phyloP scores from a whole-genome alignment of 1,284 basidiomycete species.

The Sanghuangporus baumii region DNA sequence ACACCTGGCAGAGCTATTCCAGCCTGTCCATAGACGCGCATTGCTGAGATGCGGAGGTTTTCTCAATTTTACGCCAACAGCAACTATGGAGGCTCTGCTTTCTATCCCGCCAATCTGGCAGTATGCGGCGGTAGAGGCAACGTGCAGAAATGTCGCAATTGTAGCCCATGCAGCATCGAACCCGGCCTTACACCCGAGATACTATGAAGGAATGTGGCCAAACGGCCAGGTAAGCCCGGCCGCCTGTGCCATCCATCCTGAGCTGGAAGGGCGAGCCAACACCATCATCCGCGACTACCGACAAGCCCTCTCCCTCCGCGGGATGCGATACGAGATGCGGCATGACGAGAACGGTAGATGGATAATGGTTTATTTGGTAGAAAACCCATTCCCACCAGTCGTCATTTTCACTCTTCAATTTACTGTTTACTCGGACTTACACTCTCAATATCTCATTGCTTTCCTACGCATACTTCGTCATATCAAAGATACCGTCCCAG shows the following conservation, averaged over 20 bases:
- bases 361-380: background rate
- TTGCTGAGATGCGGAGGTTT: background rate
- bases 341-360: background rate
- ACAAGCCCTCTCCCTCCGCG: background rate
- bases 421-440: background rate
- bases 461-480: background rate
- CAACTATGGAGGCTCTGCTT: background rate
- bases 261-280: background rate
- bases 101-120: background rate
- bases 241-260: background rate
- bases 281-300: background rate
- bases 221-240: background rate
- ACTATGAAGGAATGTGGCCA: background rate
- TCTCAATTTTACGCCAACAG: background rate
- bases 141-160: background rate
- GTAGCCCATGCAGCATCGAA: background rate
- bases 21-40: background rate
- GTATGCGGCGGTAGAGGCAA: background rate
- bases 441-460: background rate
- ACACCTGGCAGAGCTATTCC: background rate
- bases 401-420: background rate
- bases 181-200: background rate
- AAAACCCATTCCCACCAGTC: background rate
- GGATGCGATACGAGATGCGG: background rate
- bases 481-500: background rate